Evolutionary conservation across 2,329 filamentous ascomycete species (phyloP), one percentile per base, ranked within the genome.

Genomic region (Immersiporthe knoxdaviesiana): DNA sequence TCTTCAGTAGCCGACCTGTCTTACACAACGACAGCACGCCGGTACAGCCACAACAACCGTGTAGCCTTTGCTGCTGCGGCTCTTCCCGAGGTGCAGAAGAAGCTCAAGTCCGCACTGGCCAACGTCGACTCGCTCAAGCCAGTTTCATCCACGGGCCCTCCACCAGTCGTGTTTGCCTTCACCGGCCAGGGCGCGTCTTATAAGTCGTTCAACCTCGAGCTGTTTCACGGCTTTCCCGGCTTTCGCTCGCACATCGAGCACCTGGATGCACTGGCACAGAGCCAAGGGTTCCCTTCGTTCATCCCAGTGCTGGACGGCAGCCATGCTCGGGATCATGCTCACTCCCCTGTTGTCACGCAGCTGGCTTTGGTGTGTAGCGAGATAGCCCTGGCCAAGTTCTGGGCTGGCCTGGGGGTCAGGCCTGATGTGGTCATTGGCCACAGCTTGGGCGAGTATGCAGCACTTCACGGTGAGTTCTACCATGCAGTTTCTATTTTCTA

Each of bases 381-480:
- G 69, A 82, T 83, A 16, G 82, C 84, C 0, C 72, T 86, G 2
- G 78, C 78, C 6, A 75, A 76, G 24, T 74, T 81, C 0, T 85
- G 82, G 83, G 72, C 70, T 0, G 77, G 75, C 0, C 77, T 91
- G 16, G 84, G 83, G 37, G 77, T 87, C 39, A 76, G 76, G 21
- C 84, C 84, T 2, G 18, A 54, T 4, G 14, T 54, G 10, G 84
- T 87, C 2, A 75, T 87, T 12, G 85, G 85, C 4, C 85, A 86
- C 75, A 91, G 88, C 71, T 79, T 92, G 41, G 90, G 90, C 60
- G 90, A 92, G 76, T 91, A 91, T 72, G 88, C 90, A 39, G 90
- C 90, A 64, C 83, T 92, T 3, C 84, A 90, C 72, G 24, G 50
- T 54, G 24, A 16, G 50, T 27, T 16, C 41, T 3, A 5, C 16